These are phyloP conservation scores for Neolentinus lepideus DNA, from an alignment of 1,284 basidiomycete genomes.

Conservation along the genomic window DNA sequence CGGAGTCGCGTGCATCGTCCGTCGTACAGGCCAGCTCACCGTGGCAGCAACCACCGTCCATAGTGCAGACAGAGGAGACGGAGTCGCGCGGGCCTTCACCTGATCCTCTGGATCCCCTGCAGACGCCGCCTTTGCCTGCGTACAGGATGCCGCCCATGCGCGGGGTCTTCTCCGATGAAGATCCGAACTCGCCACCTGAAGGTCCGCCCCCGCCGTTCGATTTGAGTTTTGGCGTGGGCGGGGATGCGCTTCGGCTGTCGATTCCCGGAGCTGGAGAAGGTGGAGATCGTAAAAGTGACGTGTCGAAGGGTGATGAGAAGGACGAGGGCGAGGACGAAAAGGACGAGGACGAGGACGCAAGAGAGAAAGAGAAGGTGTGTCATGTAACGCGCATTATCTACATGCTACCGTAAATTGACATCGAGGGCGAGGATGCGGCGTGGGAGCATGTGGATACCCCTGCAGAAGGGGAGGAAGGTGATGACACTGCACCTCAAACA, in stretches of 20 bases:
- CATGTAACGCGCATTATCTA: neutral
- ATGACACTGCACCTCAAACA: neutral
- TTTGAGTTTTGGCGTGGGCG: neutral
- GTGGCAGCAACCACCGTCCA: neutral
- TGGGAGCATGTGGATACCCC: neutral
- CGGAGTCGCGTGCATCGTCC: neutral
- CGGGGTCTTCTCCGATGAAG: neutral
- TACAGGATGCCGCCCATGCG: neutral
- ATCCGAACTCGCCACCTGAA: neutral
- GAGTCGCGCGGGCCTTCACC: neutral
- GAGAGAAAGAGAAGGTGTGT: neutral
- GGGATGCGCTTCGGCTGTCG: neutral
- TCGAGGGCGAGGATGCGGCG: neutral
- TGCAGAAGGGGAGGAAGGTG: neutral
- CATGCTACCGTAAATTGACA: neutral
- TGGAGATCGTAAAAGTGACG: neutral
- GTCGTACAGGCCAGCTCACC: neutral
- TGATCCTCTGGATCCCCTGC: neutral
- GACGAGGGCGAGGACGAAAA: neutral
- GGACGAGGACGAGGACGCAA: neutral
- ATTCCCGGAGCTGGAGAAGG: neutral
- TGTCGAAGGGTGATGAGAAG: neutral
- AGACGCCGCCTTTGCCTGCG: neutral
- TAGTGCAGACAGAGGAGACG: neutral
- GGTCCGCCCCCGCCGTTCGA: neutral